Evolutionary conservation across 202 grass and related monocot species (phyloP).

Genomic region (Saccharum hybrid): DNA sequence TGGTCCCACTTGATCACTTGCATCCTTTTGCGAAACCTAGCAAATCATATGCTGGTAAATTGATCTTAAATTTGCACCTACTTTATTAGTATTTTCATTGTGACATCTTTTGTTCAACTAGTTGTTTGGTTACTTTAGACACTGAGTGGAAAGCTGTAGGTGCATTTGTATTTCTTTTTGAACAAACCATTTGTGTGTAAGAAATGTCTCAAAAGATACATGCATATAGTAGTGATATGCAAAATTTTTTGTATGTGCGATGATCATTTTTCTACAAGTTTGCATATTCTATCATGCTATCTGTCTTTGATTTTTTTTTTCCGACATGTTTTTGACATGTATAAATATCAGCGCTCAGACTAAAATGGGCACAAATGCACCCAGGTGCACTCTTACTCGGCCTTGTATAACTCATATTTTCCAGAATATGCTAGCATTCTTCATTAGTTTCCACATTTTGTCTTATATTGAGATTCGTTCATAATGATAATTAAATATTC

Average conservation of each 20-base stretch:
- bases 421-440: conserved; percentile 12
- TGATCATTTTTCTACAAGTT: conserved; percentile 4
- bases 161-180: neutral
- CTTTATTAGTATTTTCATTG: conserved; percentile 20
- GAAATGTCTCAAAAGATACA: neutral
- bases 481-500: conserved; percentile 3
- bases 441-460: conserved; percentile 10
- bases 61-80: conserved; percentile 18
- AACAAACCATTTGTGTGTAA: neutral
- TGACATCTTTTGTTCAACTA: neutral
- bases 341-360: neutral
- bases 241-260: neutral
- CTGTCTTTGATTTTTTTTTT: neutral
- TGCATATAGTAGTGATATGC: neutral
- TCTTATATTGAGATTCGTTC: conserved; percentile 20
- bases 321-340: neutral
- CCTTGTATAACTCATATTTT: conserved; percentile 21
- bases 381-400: neutral
- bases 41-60: conserved; percentile 68
- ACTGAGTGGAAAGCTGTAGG: neutral
- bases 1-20: conserved; percentile 66
- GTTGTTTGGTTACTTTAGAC: conserved; percentile 1
- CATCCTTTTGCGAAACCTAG: conserved; percentile 75
- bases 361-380: neutral
- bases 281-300: neutral